Percentiles rank a stretch among this genome's conserved stretches.
Conservation (phyloP, 352 stramenopile genomes). For the Peronospora belbahrii region DNA sequence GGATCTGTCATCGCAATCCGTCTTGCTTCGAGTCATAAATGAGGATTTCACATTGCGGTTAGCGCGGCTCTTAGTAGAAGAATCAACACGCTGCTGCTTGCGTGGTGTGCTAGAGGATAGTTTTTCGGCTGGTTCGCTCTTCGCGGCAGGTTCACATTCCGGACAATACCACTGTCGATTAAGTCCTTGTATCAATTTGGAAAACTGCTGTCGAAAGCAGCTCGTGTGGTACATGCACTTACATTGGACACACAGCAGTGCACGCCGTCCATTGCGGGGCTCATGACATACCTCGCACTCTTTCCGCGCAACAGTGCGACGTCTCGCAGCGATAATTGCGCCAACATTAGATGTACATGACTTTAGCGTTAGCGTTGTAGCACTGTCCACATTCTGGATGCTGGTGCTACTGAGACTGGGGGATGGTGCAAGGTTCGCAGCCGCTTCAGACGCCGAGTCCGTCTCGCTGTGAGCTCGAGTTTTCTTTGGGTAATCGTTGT, state of each 20-base stretch:
- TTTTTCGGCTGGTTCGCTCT: constrained; percentile 28
- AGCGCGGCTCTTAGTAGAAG: constrained; percentile 16
- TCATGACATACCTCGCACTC: constrained; percentile 72
- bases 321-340: constrained; percentile 59
- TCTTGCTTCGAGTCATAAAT: constrained; percentile 7
- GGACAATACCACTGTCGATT: constrained; percentile 77
- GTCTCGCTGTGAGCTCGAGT: constrained; percentile 18
- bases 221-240: constrained; percentile 83
- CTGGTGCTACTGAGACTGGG: constrained; percentile 19
- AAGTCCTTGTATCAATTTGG: constrained; percentile 49
- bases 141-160: constrained; percentile 53
- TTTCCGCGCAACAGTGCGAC: constrained; percentile 54
- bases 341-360: constrained; percentile 52
- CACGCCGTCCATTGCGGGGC: constrained; percentile 63
- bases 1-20: constrained; percentile 17
- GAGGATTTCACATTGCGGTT: constrained; percentile 20
- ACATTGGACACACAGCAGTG: constrained; percentile 67
- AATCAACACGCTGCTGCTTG: constrained; percentile 31
- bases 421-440: constrained; percentile 12
- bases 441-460: constrained; percentile 27
- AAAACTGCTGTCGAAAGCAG: constrained; percentile 76
- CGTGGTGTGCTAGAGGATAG: constrained; percentile 23
- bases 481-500: constrained; percentile 7
- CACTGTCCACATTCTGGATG: constrained; percentile 18
- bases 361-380: constrained; percentile 31